Evolutionary conservation across 1,284 basidiomycete species (phyloP).

Genomic region (Sphaerobolus stellatus): DNA sequence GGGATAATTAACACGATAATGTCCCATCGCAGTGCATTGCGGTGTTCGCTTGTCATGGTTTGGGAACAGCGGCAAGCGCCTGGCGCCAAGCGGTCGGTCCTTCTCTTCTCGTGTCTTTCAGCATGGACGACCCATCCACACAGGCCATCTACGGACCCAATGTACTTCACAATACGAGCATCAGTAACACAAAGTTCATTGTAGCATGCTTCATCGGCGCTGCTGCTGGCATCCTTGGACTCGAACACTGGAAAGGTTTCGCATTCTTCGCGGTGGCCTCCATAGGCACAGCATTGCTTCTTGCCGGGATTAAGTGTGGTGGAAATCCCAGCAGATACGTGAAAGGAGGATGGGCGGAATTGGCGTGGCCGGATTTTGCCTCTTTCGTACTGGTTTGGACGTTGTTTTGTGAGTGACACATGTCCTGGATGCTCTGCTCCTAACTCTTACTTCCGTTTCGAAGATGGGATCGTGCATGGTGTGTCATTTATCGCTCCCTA

Average conservation of each 20-base stretch:
- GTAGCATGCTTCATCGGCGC: constrained; percentile 82
- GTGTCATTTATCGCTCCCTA: constrained; percentile 15
- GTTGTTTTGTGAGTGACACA: constrained; percentile 74
- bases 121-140: constrained; percentile 45
- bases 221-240: constrained; percentile 80
- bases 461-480: constrained; percentile 39
- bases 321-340: constrained; percentile 60
- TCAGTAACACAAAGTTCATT: constrained; percentile 67
- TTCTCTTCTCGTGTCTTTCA: too few relatives aligned
- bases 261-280: constrained; percentile 70
- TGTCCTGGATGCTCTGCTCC: constrained; percentile 7
- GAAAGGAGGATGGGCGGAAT: constrained; percentile 58
- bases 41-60: too few relatives aligned
- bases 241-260: constrained; percentile 82
- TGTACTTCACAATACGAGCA: constrained; percentile 63
- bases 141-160: constrained; percentile 73
- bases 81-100: too few relatives aligned
- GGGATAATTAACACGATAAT: too few relatives aligned
- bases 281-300: constrained; percentile 60
- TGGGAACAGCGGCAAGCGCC: too few relatives aligned
- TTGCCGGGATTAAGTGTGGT: constrained; percentile 70
- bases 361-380: constrained; percentile 77
- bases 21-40: too few relatives aligned
- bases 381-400: constrained; percentile 90
- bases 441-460: constrained; percentile 7